Percentiles rank a stretch among this genome's conserved stretches.
phyloP scores from a whole-genome alignment of 176 grass and related monocot species.

The Zizania latifolia region DNA sequence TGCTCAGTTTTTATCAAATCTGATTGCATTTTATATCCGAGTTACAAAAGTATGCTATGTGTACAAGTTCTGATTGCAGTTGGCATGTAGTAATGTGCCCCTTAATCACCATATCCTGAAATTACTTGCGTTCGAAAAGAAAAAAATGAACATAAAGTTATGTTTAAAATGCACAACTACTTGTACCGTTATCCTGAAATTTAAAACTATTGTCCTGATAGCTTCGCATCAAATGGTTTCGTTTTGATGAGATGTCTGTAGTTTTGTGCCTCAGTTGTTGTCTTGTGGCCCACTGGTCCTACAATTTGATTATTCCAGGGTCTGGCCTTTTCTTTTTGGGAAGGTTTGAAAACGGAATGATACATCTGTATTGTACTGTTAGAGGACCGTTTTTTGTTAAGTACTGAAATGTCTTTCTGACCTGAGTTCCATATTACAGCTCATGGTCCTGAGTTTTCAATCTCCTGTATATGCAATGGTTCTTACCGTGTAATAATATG shows the following conservation, averaged over 20 bases:
- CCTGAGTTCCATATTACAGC: background rate
- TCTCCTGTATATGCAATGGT: background rate
- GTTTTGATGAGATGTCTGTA: too few relatives aligned
- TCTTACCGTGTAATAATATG: too few relatives aligned
- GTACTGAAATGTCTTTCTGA: background rate
- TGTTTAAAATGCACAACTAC: background rate
- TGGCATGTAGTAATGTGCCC: background rate
- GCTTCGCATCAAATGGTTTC: too few relatives aligned
- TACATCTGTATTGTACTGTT: too few relatives aligned
- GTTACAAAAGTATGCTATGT: background rate
- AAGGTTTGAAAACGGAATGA: background rate
- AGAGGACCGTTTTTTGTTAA: too few relatives aligned
- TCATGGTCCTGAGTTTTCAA: background rate
- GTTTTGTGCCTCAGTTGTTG: too few relatives aligned
- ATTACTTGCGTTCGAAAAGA: background rate
- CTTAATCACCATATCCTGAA: background rate
- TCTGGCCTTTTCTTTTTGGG: background rate
- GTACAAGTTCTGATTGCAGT: background rate
- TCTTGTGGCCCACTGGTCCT: too few relatives aligned
- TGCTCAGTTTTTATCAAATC: background rate
- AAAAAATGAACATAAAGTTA: background rate
- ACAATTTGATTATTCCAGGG: background rate
- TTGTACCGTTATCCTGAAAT: too few relatives aligned
- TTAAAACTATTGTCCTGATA: too few relatives aligned
- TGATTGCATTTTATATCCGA: background rate